Percentiles rank a stretch among this genome's conserved stretches.
phyloP scores from a whole-genome alignment of 192 early-diverging fungal genomes.

The Coemansia sp. region DNA sequence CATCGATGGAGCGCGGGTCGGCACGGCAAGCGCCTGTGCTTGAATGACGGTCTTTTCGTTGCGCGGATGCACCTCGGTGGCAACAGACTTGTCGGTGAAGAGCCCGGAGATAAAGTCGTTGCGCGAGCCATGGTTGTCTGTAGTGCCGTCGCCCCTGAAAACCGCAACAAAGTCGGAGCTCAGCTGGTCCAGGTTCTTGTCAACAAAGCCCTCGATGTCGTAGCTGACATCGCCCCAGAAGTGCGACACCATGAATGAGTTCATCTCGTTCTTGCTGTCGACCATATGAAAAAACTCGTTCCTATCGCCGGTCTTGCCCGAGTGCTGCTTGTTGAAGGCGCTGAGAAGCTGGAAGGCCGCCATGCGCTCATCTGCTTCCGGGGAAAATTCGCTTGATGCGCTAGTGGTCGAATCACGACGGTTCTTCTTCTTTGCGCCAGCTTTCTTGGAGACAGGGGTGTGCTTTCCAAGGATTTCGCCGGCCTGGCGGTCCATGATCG shows the following conservation, averaged over 20 bases:
- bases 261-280: slow-evolving; percentile 55
- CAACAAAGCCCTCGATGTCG: slow-evolving; percentile 77
- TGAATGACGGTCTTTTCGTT: slow-evolving; percentile 71
- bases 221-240: slow-evolving; percentile 78
- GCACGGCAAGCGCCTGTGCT: slow-evolving; percentile 76
- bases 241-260: slow-evolving; percentile 78
- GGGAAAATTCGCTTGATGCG: slow-evolving; percentile 36
- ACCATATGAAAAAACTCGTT: slow-evolving; percentile 36
- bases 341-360: slow-evolving; percentile 47
- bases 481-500: slow-evolving; percentile 68
- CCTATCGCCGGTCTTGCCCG: slow-evolving; percentile 33
- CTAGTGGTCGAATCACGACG: slow-evolving; percentile 28
- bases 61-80: slow-evolving; percentile 73
- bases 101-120: slow-evolving; percentile 79
- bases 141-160: slow-evolving; percentile 72
- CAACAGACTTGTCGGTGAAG: slow-evolving; percentile 69
- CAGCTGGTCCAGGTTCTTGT: slow-evolving; percentile 74
- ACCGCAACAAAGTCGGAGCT: slow-evolving; percentile 86
- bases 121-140: slow-evolving; percentile 62
- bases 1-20: slow-evolving; percentile 68
- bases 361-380: slow-evolving; percentile 35
- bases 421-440: slow-evolving; percentile 25
- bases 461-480: slow-evolving; percentile 34
- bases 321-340: slow-evolving; percentile 39
- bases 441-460: background rate